Evolutionary conservation across 73 alveolate species (phyloP).

Genomic region (Stentor roeselii): DNA sequence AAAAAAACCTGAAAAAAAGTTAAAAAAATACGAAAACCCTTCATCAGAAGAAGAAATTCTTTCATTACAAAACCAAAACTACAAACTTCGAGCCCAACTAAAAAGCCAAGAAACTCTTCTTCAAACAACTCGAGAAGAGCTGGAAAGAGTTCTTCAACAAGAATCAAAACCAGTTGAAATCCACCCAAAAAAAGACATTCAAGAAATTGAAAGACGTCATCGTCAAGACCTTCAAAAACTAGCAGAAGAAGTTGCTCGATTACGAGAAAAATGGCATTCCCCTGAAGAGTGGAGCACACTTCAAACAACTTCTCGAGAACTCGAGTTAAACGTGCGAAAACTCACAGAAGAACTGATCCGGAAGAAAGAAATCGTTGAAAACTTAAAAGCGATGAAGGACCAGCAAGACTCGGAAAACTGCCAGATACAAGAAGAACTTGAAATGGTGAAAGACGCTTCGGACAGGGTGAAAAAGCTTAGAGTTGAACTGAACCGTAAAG

Average conservation of each 20-base stretch:
- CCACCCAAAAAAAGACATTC: not conserved
- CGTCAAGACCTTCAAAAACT: slow-evolving; percentile 31
- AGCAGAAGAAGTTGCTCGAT: slow-evolving; percentile 21
- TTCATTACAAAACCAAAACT: slow-evolving; percentile 3
- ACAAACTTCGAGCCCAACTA: not conserved
- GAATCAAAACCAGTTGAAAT: not conserved
- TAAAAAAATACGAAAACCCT: not conserved
- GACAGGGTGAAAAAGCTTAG: slow-evolving; percentile 37
- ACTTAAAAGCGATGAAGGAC: slow-evolving; percentile 29
- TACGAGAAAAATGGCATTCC: slow-evolving; percentile 33
- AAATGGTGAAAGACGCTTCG: slow-evolving; percentile 45
- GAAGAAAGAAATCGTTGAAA: slow-evolving; percentile 44
- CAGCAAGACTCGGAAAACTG: slow-evolving; percentile 33
- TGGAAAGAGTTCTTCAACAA: not conserved
- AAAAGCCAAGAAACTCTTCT: not conserved
- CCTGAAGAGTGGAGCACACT: slow-evolving; percentile 28
- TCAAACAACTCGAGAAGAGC: not conserved
- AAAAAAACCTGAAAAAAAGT: slow-evolving; percentile 13
- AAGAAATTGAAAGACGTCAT: slow-evolving; percentile 17
- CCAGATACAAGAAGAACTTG: slow-evolving; percentile 35
- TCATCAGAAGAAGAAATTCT: not conserved
- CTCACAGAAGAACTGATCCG: slow-evolving; percentile 50
- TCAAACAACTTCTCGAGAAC: slow-evolving; percentile 7
- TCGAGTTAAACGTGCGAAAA: slow-evolving; percentile 20
- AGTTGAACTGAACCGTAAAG: slow-evolving; percentile 40